These are phyloP conservation scores for Pseudophaeomoniella oleicola DNA, from an alignment of 2,329 filamentous ascomycete genomes.

Conservation along the genomic window DNA sequence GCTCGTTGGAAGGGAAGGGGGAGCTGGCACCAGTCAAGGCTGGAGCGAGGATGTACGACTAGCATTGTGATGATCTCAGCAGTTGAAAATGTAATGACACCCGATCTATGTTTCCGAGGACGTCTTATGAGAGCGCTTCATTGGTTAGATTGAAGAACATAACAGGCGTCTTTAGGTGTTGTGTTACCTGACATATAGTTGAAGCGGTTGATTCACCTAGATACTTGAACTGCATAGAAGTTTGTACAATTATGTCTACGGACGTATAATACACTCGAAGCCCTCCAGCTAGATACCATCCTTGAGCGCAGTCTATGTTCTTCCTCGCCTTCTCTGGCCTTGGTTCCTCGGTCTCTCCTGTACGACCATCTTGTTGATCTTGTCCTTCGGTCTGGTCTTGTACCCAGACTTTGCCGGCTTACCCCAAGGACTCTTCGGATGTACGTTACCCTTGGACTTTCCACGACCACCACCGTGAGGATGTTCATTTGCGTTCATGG, in stretches of 20 bases:
- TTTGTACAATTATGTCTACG: too few species aligned
- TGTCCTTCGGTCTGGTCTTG: conserved; percentile 82
- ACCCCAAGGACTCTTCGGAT: conserved; percentile 94
- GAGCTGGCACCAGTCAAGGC: conserved; percentile 7
- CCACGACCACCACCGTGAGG: conserved; percentile 97
- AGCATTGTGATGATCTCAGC: too few species aligned
- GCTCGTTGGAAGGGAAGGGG: conserved; percentile 6
- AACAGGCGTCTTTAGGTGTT: too few species aligned
- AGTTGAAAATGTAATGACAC: too few species aligned
- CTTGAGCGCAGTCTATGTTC: conserved; percentile 33
- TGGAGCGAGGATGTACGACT: conserved; percentile 6
- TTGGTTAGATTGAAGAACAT: too few species aligned
- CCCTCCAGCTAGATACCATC: too few species aligned
- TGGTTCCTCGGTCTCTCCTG: conserved; percentile 73
- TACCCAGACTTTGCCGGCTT: conserved; percentile 55
- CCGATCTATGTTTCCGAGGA: too few species aligned
- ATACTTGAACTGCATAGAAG: too few species aligned
- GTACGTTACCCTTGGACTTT: conserved; percentile 96
- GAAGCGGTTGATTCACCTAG: too few species aligned
- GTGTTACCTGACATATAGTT: too few species aligned
- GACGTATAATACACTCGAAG: too few species aligned
- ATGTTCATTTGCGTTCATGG: conserved; percentile 98
- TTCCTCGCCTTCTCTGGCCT: conserved; percentile 64
- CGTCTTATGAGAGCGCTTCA: too few species aligned
- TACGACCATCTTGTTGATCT: conserved; percentile 85